Base-by-base conservation (phyloP, 495 filamentous ascomycete species). In the Hypoxylon lienhwacheense region DNA sequence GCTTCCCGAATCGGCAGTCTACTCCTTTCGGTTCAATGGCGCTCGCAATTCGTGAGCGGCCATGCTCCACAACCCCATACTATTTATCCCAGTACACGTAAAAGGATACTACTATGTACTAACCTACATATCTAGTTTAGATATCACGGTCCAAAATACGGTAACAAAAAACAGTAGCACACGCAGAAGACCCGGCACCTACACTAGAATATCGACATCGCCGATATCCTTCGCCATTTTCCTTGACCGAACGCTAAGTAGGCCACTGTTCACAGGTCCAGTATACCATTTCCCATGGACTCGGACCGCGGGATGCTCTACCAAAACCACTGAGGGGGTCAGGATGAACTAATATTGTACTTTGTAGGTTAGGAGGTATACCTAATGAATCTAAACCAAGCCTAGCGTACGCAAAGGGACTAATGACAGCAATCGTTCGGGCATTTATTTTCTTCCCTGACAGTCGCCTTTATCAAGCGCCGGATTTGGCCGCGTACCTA, bases 1-100 rank as follows among this genome's bases (percentile, higher is more conserved):
- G 51, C 52, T 55, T 61, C 52, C 58, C 22, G 41, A 61, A 51
- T 47, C 48, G 47, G 58, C 46, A 61, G 40, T 47, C 22, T 61
- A 35, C 58, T 55, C 58, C 52, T 55, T 61, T 61, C 52, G 58
- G 51, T 55, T 52, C 58, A 51, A 55, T 55, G 51, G 52, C 58
- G 52, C 52, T 61, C 58, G 21, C 39, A 55, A 52, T 61, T 60
- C 50, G 41, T 55, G 17, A 29, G 33, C 34, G 14, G 34, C 39
- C 39, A 42, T 22, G 14, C 21, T 40, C 40, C 46, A 40, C 22
- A 12, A 46, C 57, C 41, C 51, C 42, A 55, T 61, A 47, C 42
- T 24, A 29, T 42, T 43, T 41, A 39, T 25, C 53, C 46, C 29
- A 43, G 19, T 28, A 53, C n/a, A n/a, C n/a, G n/a, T n/a, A n/a